Percentiles rank a stretch among this genome's conserved stretches.
phyloP scores from a whole-genome alignment of 2,329 filamentous ascomycete species.

The Cladophialophora carrionii region DNA sequence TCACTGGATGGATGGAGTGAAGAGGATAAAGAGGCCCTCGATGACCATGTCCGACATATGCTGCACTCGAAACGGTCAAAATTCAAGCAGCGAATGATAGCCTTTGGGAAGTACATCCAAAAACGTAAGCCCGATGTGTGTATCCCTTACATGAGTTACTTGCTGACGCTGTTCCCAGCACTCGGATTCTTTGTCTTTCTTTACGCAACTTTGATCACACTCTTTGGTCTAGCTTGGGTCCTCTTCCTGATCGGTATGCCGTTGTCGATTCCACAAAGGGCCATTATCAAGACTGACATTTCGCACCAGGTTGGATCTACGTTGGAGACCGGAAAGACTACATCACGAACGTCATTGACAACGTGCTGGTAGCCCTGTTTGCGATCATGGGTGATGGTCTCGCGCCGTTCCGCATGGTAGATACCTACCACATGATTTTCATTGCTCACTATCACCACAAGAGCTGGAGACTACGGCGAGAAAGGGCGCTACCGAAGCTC shows the following conservation, averaged over 20 bases:
- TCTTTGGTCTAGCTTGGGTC: conserved; percentile 86
- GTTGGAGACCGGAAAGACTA: conserved; percentile 73
- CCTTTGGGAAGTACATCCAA: conserved; percentile 77
- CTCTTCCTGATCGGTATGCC: conserved; percentile 76
- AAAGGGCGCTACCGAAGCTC: conserved; percentile 64
- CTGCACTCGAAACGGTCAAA: conserved; percentile 77
- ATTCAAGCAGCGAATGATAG: conserved; percentile 77
- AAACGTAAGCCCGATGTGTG: conserved; percentile 58
- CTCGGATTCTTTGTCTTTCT: conserved; percentile 82
- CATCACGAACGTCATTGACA: conserved; percentile 70
- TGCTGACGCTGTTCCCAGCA: conserved; percentile 48
- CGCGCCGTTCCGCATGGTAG: conserved; percentile 73
- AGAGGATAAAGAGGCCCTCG: conserved; percentile 73
- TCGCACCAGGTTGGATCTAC: conserved; percentile 71
- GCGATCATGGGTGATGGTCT: conserved; percentile 71
- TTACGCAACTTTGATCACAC: conserved; percentile 79
- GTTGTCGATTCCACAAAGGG: neutral
- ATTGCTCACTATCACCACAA: conserved; percentile 72
- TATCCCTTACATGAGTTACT: neutral
- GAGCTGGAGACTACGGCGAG: conserved; percentile 68
- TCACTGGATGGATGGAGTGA: conserved; percentile 73
- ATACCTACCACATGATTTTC: conserved; percentile 86
- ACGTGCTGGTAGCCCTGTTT: conserved; percentile 71
- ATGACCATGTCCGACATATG: conserved; percentile 87
- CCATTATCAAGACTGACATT: neutral